Evolutionary conservation across 345 rosid genomes (phyloP), one percentile per base, ranked within the genome.

Genomic region (Angophora floribunda): DNA sequence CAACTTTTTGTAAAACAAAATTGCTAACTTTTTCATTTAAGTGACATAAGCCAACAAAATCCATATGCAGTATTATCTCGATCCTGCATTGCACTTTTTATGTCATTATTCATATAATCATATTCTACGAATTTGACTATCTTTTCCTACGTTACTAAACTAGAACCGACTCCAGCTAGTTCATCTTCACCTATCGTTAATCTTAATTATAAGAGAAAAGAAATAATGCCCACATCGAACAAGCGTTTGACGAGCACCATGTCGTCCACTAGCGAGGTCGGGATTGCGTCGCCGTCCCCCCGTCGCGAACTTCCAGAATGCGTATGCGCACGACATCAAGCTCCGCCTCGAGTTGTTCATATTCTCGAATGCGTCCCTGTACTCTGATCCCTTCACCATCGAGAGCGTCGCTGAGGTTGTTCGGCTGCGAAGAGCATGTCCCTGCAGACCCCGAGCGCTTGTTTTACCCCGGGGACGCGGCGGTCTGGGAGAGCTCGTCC

Each of bases 221-320:
- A 50, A 88, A 52, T 53, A 8, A 79, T 85, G 84, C 67, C 87
- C 44, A 57, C 89, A 55, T 87, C 89, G 32, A 85, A 87, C 52
- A 87, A 65, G 47, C 91, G 91, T 36, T 90, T 88, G 14, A 52
- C 12, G 45, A 85, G 86, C 49, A 59, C 86, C 89, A 70, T 80
- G 41, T 86, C 80, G 8, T 70, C 67, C 30, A 59, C n/a, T 49
- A 57, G 89, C 84, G 7, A 67, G 2, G 51, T 2, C 10, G 90
- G 90, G 16, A 88, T 32, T 17, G 51, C 28, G 26, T 51, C 32
- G 67, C 86, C 26, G 1, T 24, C 6, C 28, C n/a, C 63, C 63
- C 3, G 87, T 51, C 4, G 88, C 87, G 28, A n/a, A 36, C 63
- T 41, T 90, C 52, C 86, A 15, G 50, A 90, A 70, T 14, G 87